Base-by-base conservation (phyloP, 129 eudicot genomes). In the Flaveria brownii region DNA sequence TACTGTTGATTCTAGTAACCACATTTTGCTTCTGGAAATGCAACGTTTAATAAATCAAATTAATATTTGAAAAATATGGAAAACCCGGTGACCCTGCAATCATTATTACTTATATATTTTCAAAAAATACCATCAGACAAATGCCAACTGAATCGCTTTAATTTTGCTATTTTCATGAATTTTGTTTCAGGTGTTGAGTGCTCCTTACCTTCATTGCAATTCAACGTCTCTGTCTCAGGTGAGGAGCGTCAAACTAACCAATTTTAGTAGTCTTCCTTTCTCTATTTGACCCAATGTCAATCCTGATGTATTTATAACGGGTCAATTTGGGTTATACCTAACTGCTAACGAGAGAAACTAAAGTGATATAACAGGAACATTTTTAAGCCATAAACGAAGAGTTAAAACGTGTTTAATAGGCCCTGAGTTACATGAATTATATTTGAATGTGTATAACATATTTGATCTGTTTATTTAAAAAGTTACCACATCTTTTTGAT, bases 141-240 rank as follows among this genome's bases (percentile, higher is more conserved):
- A 30, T 30, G 36, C 10, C 57, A 25, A 46, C 46, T 16, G 2
- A n/a, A n/a, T 1, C 9, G 0, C 41, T 61, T 26, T 9, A 28
- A 46, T 10, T 68, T 70, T 57, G 20, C 22, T 43, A 45, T 46
- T 9, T 72, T 72, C 3, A 45, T 65, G 70, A 25, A 46, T 56
- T 20, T 41, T 61, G 72, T 73, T 83, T 82, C 83, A 93, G 98
- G 98, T 93, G 30, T 65, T 92, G 83, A 86, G 98, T 78, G 96
- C 96, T 85, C 98, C 98, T 22, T 93, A 93, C 66, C 93, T 93
- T 20, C 68, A 84, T 30, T 80, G 80, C 78, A 60, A 83, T 41
- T 74, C 95, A 54, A 68, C 76, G 1, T 50, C 71, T 23, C 79
- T 82, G 13, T 75, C 74, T 82, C 80, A 88, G 86, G 93, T 88